Evolutionary conservation across 2,329 filamentous ascomycete species (phyloP), one percentile per base, ranked within the genome.

Genomic region (Epicoccum sorghinum): DNA sequence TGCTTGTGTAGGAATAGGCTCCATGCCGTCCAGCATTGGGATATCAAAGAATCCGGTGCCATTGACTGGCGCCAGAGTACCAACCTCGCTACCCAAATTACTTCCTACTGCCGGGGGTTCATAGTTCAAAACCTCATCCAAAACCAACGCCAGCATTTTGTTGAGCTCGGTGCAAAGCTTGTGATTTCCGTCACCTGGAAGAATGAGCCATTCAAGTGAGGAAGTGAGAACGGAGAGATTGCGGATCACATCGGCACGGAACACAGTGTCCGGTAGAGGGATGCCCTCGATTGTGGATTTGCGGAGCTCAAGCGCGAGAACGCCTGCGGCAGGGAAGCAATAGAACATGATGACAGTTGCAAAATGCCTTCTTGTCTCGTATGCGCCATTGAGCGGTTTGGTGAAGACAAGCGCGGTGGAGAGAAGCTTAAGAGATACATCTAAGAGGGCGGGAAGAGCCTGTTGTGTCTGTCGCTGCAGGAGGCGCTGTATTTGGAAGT

Each of bases 81-180:
- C 27, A 2, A 55, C 56, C 10, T 54, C 57, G 5, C 55, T 57
- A 18, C 58, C 58, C 5, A 48, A 45, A 24, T 62, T 62, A 5
- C 41, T 59, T 7, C 61, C 54, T 14, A 64, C 66, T 2, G 51
- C 23, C 13, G 68, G 61, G 12, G 68, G 68, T 42, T 73, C 66
- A 42, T 72, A 72, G 40, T 74, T 73, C 10, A 74, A 64, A 3
- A 73, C 70, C 40, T 74, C 70, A 35, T 74, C 70, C 12, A 74
- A 42, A 1, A 74, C 65, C 29, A 70, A 35, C 1, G 69, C 65
- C 4, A 73, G 62, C 70, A 73, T 72, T 45, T 74, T 73, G 52
- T 73, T 74, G 7, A 73, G 60, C 52, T 74, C 71, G 36, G 53
- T 66, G 51, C 71, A 74, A 13, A 74, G 65, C 46, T 65, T 69